phyloP scores from a whole-genome alignment of 129 eudicot species.

The Arctium lappa region DNA sequence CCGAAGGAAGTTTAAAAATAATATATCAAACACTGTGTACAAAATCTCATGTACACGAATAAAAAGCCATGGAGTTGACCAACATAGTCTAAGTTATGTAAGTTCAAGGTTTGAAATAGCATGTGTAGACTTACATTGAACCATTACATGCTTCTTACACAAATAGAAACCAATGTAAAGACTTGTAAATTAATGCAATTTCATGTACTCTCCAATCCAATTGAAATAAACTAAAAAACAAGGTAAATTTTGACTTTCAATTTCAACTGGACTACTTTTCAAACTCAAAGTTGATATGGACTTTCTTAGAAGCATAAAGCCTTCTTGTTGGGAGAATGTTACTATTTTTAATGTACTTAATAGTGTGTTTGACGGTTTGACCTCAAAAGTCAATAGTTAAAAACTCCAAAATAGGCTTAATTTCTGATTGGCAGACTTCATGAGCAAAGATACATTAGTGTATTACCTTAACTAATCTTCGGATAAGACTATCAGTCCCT shows the following conservation, averaged over 20 bases:
- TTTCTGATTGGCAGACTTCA: constrained; percentile 12
- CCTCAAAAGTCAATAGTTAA: constrained; percentile 10
- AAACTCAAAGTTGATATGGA: background rate
- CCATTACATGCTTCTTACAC: background rate
- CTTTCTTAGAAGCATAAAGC: constrained; percentile 7
- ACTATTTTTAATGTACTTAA: background rate
- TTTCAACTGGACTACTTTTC: background rate
- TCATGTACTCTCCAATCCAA: background rate
- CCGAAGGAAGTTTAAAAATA: background rate
- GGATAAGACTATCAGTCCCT: constrained; percentile 33
- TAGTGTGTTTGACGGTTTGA: background rate
- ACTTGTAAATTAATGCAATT: background rate
- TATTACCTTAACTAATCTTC: constrained; percentile 46
- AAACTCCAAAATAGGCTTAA: constrained; percentile 6
- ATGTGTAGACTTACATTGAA: background rate
- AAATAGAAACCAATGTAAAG: constrained; percentile 2
- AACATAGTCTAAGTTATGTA: background rate
- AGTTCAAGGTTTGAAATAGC: no score
- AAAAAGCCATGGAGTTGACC: background rate
- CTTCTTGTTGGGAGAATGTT: background rate
- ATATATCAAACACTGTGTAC: background rate
- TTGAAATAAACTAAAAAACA: background rate
- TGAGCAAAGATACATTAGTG: constrained; percentile 2
- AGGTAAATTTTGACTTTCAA: background rate
- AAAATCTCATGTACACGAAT: background rate